phyloP scores from a whole-genome alignment of 108 stramenopile species.

The Cyclotella sp. region DNA sequence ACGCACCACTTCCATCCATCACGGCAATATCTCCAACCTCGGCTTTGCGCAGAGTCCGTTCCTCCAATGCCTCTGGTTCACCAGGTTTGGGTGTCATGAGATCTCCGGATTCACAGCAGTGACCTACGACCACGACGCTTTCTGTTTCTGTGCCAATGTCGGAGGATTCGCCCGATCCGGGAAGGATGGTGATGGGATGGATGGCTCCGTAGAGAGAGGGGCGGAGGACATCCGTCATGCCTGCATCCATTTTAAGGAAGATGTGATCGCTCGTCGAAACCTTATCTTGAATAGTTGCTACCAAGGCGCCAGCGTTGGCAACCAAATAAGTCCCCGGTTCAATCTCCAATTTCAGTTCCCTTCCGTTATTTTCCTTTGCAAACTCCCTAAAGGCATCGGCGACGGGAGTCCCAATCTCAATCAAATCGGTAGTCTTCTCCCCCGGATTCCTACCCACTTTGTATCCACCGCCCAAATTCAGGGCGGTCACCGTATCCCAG shows the following conservation, averaged over 20 bases:
- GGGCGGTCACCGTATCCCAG: slow-evolving; percentile 83
- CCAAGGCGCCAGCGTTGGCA: slow-evolving; percentile 95
- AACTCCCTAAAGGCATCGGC: slow-evolving; percentile 87
- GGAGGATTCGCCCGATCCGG: slow-evolving; percentile 66
- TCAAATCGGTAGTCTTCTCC: slow-evolving; percentile 93
- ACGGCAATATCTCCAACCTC: slow-evolving; percentile 91
- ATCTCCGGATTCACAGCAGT: slow-evolving; percentile 99
- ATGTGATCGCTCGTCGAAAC: slow-evolving; percentile 74
- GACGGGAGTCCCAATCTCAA: slow-evolving; percentile 92
- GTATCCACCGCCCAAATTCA: slow-evolving; percentile 98
- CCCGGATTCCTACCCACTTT: slow-evolving; percentile 96
- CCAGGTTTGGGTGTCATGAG: slow-evolving; percentile 95
- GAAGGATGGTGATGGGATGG: slow-evolving; percentile 93
- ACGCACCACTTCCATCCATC: slow-evolving; percentile 97
- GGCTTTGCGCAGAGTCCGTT: slow-evolving; percentile 82
- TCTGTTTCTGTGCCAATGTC: slow-evolving; percentile 75
- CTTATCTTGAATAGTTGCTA: slow-evolving; percentile 92
- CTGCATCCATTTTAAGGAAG: slow-evolving; percentile 95
- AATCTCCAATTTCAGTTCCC: slow-evolving; percentile 93
- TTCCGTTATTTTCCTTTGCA: slow-evolving; percentile 82
- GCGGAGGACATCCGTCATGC: slow-evolving; percentile 99
- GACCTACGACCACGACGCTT: slow-evolving; percentile 96
- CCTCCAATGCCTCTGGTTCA: slow-evolving; percentile 90
- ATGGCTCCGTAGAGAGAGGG: slow-evolving; percentile 97
- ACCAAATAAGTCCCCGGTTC: slow-evolving; percentile 98